These are phyloP conservation scores for Taxawa tesnikishii DNA, from an alignment of 2,329 filamentous ascomycete genomes.

Conservation along the genomic window DNA sequence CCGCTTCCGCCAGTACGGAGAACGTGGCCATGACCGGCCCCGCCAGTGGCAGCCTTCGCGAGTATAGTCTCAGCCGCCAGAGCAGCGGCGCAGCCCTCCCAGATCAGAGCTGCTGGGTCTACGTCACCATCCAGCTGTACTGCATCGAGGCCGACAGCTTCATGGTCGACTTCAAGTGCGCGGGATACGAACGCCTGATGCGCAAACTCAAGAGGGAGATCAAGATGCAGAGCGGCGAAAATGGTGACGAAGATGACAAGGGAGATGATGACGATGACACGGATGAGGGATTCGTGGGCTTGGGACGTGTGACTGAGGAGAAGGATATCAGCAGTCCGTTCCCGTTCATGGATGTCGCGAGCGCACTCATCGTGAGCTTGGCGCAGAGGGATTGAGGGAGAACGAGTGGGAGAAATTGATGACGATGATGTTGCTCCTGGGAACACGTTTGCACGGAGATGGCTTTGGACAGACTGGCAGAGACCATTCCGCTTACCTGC, in stretches of 20 bases:
- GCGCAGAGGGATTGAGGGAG: conserved; percentile 66
- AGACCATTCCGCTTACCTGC: no score
- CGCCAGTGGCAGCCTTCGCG: conserved; percentile 1
- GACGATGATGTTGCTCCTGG: no score
- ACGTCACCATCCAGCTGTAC: conserved; percentile 93
- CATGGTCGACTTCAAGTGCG: conserved; percentile 97
- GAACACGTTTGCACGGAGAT: no score
- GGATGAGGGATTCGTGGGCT: conserved; percentile 27
- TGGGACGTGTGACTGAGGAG: conserved; percentile 53
- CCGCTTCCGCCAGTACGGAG: conserved; percentile 13
- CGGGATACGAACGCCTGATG: conserved; percentile 85
- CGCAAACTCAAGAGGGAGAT: conserved; percentile 25
- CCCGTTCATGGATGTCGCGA: conserved; percentile 89
- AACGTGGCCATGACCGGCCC: conserved; percentile 15
- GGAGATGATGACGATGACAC: conserved; percentile 19
- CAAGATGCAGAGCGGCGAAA: conserved; percentile 9
- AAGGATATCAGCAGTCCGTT: conserved; percentile 94
- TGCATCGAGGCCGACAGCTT: conserved; percentile 87
- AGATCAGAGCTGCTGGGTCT: conserved; percentile 71
- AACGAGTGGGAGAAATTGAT: no score
- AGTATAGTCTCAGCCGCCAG: conserved; percentile 6
- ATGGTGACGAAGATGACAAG: conserved; percentile 22
- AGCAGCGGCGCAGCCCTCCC: conserved; percentile 25
- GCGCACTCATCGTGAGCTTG: conserved; percentile 82
- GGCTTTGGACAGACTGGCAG: no score